Conservation (phyloP, 495 filamentous ascomycete species). For the Penicillium salamii region DNA sequence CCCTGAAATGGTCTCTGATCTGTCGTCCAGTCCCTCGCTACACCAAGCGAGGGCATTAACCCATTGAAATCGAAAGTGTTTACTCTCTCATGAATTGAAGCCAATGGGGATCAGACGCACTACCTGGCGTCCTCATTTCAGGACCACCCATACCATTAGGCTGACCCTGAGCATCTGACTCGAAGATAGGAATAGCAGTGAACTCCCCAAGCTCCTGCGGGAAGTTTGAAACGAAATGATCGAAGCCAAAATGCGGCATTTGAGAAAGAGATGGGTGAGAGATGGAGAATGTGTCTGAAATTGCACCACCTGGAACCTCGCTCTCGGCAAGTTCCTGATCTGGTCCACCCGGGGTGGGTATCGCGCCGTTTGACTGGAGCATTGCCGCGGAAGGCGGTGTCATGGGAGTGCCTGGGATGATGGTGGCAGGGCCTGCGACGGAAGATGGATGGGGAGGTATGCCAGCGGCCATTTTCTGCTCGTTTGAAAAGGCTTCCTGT, state of each 20-base stretch:
- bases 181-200: slow-evolving; percentile 47
- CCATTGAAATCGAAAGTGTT: no score
- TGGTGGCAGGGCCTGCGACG: slow-evolving; percentile 5
- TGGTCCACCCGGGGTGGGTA: slow-evolving; percentile 6
- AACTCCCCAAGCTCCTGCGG: slow-evolving; percentile 48
- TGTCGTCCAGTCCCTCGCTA: no score
- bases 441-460: slow-evolving; percentile 9
- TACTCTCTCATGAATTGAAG: slow-evolving; percentile 41
- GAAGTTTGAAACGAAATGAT: slow-evolving; percentile 47
- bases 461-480: slow-evolving; percentile 18
- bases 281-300: slow-evolving; percentile 31
- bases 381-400: slow-evolving; percentile 15
- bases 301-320: slow-evolving; percentile 20
- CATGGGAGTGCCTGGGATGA: slow-evolving; percentile 13
- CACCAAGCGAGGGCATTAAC: no score
- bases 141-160: slow-evolving; percentile 11
- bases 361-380: slow-evolving; percentile 10
- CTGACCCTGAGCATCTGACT: slow-evolving; percentile 34
- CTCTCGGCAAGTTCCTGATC: slow-evolving; percentile 19
- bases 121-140: slow-evolving; percentile 26
- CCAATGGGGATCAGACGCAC: slow-evolving; percentile 32
- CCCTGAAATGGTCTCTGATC: no score
- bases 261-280: slow-evolving; percentile 33
- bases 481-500: slow-evolving; percentile 15
- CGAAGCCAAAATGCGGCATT: slow-evolving; percentile 41